A percentile compares a stretch with the other conserved stretches of the same genome.
phyloP scores from a whole-genome alignment of 805 yeast genomes.

The Cyberlindnera euphorbiiphila region DNA sequence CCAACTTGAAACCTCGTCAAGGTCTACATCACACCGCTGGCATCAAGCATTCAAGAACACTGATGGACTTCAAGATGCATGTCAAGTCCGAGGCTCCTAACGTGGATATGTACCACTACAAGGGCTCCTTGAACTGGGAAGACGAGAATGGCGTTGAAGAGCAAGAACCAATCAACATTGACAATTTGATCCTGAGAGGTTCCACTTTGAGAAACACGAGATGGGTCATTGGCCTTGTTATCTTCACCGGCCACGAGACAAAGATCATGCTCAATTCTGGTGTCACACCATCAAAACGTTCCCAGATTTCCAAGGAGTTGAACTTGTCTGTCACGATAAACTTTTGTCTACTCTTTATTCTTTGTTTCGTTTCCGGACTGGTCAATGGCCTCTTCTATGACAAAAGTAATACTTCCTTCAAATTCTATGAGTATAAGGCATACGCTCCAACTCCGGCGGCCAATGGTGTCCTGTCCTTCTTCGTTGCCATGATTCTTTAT shows the following conservation, averaged over 20 bases:
- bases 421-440: conserved; percentile 61
- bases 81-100: conserved; percentile 81
- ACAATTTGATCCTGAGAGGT: conserved; percentile 69
- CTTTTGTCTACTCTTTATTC: conserved; percentile 54
- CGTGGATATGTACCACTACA: conserved; percentile 66
- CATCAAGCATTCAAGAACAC: conserved; percentile 43
- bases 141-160: conserved; percentile 32
- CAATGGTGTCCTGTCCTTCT: conserved; percentile 69
- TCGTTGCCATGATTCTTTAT: conserved; percentile 71
- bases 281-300: conserved; percentile 69
- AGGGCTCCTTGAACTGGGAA: conserved; percentile 58
- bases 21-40: conserved; percentile 57
- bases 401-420: conserved; percentile 45
- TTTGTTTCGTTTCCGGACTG: conserved; percentile 67
- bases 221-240: conserved; percentile 74
- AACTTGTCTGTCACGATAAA: conserved; percentile 67
- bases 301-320: conserved; percentile 70
- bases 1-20: conserved; percentile 71
- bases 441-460: conserved; percentile 59
- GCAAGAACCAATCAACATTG: conserved; percentile 62
- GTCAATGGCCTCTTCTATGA: conserved; percentile 68
- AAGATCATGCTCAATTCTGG: conserved; percentile 81
- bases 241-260: conserved; percentile 74
- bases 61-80: conserved; percentile 50
- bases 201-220: conserved; percentile 71